These are phyloP conservation scores for Cystobasidium sp. DNA, from an alignment of 1,284 basidiomycete genomes.

Conservation along the genomic window DNA sequence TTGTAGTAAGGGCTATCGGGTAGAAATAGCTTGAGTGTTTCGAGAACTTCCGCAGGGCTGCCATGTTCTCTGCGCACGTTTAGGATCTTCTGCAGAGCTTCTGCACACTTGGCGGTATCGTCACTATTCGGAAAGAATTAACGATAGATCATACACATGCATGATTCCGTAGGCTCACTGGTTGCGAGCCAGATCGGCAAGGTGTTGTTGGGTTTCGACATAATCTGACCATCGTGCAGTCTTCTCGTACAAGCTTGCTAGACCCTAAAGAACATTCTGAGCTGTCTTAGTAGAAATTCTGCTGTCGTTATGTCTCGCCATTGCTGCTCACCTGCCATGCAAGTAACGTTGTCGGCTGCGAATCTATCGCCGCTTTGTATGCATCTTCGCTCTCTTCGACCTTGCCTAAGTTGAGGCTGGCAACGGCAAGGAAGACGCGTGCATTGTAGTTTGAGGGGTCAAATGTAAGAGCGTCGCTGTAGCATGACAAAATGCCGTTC, in stretches of 20 bases:
- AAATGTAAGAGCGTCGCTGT: slow-evolving; percentile 50
- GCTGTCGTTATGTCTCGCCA: too few relatives aligned
- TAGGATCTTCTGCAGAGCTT: slow-evolving; percentile 76
- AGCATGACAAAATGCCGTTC: background rate
- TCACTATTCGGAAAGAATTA: slow-evolving; percentile 60
- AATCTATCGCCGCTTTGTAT: slow-evolving; percentile 56
- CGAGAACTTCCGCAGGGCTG: slow-evolving; percentile 67
- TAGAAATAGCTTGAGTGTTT: slow-evolving; percentile 71
- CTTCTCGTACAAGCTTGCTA: slow-evolving; percentile 57
- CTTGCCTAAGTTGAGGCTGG: slow-evolving; percentile 73
- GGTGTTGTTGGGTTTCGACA: slow-evolving; percentile 51
- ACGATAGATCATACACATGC: background rate
- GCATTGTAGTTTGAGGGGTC: slow-evolving; percentile 52
- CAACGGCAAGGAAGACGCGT: slow-evolving; percentile 78
- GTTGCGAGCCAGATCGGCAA: slow-evolving; percentile 43
- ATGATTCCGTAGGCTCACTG: background rate
- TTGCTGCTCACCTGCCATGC: slow-evolving; percentile 55
- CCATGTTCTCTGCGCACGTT: slow-evolving; percentile 68
- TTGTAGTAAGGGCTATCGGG: slow-evolving; percentile 73
- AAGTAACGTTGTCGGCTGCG: slow-evolving; percentile 54
- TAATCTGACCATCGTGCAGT: slow-evolving; percentile 54
- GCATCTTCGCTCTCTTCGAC: slow-evolving; percentile 77
- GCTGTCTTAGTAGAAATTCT: background rate
- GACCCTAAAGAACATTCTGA: slow-evolving; percentile 50
- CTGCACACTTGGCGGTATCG: slow-evolving; percentile 78